A percentile compares a stretch with the other conserved stretches of the same genome.
Conservation (phyloP, 768 basidiomycete genomes). For the Lentinus brumalis region DNA sequence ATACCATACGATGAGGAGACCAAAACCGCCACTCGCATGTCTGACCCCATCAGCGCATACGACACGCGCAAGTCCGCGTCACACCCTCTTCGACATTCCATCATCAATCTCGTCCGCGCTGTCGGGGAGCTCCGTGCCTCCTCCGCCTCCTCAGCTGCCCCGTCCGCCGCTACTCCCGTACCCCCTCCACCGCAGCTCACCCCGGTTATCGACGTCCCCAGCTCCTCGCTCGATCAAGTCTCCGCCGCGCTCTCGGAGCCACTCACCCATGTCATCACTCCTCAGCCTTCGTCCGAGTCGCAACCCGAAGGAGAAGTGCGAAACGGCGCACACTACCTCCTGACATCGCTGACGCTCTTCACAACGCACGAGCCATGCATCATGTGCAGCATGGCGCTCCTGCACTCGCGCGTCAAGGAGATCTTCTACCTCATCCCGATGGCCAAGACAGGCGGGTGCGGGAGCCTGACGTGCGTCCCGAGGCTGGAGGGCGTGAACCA, state of each 20-base stretch:
- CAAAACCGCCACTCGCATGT: slow-evolving; percentile 15
- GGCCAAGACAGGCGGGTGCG: slow-evolving; percentile 84
- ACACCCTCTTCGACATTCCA: slow-evolving; percentile 87
- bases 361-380: slow-evolving; percentile 96
- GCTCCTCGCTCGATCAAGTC: slow-evolving; percentile 1
- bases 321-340: slow-evolving; percentile 83
- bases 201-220: background rate
- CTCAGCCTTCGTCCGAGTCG: background rate
- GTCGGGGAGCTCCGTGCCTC: slow-evolving; percentile 59
- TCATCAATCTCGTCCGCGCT: slow-evolving; percentile 71
- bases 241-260: slow-evolving; percentile 10
- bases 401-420: slow-evolving; percentile 93
- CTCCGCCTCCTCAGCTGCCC: background rate
- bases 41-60: slow-evolving; percentile 49
- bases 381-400: slow-evolving; percentile 95
- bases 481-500: slow-evolving; percentile 88
- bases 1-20: slow-evolving; percentile 44
- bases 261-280: slow-evolving; percentile 13
- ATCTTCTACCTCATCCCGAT: slow-evolving; percentile 76
- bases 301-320: background rate
- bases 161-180: slow-evolving; percentile 1
- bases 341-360: slow-evolving; percentile 84
- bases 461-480: slow-evolving; percentile 74
- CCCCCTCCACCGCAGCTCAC: slow-evolving; percentile 7
- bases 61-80: slow-evolving; percentile 70